Percentiles rank a stretch among this genome's conserved stretches.
Conservation (phyloP, 2,329 filamentous ascomycete species). For the Chrysosporium keratinophilum region DNA sequence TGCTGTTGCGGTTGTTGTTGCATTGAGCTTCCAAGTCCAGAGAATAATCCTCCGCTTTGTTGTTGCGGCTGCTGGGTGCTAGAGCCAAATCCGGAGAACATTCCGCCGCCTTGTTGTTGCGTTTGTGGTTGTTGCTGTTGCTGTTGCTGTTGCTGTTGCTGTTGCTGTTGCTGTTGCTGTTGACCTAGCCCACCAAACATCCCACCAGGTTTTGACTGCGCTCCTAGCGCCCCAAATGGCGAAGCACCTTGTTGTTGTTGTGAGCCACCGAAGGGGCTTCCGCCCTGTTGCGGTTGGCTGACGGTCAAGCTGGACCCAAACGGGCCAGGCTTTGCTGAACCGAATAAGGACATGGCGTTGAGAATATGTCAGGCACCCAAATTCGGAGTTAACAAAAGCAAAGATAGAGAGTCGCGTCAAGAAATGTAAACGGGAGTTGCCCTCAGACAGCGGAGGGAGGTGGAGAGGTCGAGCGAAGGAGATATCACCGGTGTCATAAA, state of each 20-base stretch:
- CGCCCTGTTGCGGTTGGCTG: slow-evolving; percentile 15
- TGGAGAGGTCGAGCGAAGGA: neutral
- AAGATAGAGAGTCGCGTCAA: neutral
- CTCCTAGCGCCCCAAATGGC: slow-evolving; percentile 8
- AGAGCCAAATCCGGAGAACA: slow-evolving; percentile 8
- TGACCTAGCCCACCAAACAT: slow-evolving; percentile 19
- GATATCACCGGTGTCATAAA: neutral
- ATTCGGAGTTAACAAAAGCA: neutral
- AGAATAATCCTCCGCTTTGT: slow-evolving; percentile 20
- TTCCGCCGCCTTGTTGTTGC: slow-evolving; percentile 30
- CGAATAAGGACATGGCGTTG: slow-evolving; percentile 14
- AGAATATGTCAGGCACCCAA: neutral
- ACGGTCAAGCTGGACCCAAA: slow-evolving; percentile 13
- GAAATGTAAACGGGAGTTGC: neutral
- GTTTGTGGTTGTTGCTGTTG: slow-evolving; percentile 18
- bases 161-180: slow-evolving; percentile 17
- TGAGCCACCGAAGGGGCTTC: slow-evolving; percentile 18
- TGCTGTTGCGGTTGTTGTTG: slow-evolving; percentile 23
- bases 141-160: slow-evolving; percentile 28
- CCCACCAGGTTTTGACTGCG: slow-evolving; percentile 14
- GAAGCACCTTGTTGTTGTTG: slow-evolving; percentile 17
- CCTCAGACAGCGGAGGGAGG: neutral
- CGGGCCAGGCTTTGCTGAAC: slow-evolving; percentile 11
- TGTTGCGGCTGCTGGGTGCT: slow-evolving; percentile 16
- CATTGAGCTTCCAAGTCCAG: slow-evolving; percentile 13